Evolutionary conservation across 2,329 filamentous ascomycete species (phyloP), one percentile per base, ranked within the genome.

Genomic region (Cladosporium sp.): DNA sequence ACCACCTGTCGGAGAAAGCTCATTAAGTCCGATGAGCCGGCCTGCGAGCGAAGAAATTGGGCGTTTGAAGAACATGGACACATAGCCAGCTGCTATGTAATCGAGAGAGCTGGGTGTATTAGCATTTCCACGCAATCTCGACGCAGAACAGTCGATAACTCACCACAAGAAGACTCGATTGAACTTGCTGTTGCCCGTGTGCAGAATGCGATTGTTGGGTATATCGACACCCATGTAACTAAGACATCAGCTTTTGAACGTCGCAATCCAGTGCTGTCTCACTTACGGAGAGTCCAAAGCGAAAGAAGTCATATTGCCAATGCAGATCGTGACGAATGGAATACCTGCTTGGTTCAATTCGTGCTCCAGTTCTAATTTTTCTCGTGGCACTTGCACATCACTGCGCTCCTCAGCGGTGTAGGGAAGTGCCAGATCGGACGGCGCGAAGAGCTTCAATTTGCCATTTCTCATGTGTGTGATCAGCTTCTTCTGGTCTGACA

Each of bases 281-380:
- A 46, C 56, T 29, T 31, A 59, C 56, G 56, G 56, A 2, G 56
- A 59, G 5, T 59, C 56, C 23, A 59, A 44, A 18, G 56, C 56
- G 21, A 59, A 59, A 14, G 56, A 59, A 26, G 56, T 59, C 16
- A 59, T 44, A 16, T 59, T 59, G n/a, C 56, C 56, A n/a, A 59
- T 59, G 37, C n/a, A 44, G 12, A 59, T 46, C 23, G 56, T 59
- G 4, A 59, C 56, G 23, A 44, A 59, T 10, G 56, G 56, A 29
- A 59, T 18, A 5, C 56, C 33, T 5, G 56, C 56, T 8, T 59
- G n/a, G 10, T 28, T 12, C 56, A 59, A 31, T 14, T 46, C 56
- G 2, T 46, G 26, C 7, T 59, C 56, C 12, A 59, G 56, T 16
- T 59, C 56, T 23, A 28, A 7, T 37, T 59, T 59, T 7, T 59